Base-by-base conservation (phyloP, 768 basidiomycete species). In the Phaeolepiota aurea region DNA sequence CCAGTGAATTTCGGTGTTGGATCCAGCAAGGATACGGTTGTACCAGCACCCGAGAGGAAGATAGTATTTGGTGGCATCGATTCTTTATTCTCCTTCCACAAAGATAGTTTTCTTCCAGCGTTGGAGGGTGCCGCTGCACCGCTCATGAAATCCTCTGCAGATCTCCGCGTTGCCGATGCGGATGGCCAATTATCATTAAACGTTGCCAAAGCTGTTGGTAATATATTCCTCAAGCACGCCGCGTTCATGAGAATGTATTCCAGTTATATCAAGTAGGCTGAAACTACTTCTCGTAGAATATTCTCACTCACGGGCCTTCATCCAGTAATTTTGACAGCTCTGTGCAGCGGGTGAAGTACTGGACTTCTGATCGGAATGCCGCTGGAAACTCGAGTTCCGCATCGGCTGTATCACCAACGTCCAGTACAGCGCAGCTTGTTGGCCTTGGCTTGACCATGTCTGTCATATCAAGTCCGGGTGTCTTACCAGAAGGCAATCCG, bases 181-280 rank as follows among this genome's bases (percentile, higher is more conserved):
- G 82, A 87, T 44, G 90, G 88, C 0, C 74, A 78, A 42, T 54
- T 87, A 25, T 89, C 91, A 0, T 58, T 81, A 39, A 67, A 66
- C 33, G 87, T 88, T 11, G 89, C 88, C 0, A 84, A 75, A 44
- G 72, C 77, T 11, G 83, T 99, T 25, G 93, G 88, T 4, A 74
- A 82, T 43, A 91, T 88, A 35, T 99, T 98, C 61, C 66, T 89
- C 41, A 87, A 84, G 40, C 92, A 99, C 59, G 88, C 91, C 20
- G 91, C 94, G 3, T 97, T 97, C 68, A 90, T 99, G 88, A 88
- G 72, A 66, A 97, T 98, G 86, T 99, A 99, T 59, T 92, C 91
- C 21, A 87, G 85, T 32, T 99, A 97, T 58, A 94, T 94, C 71
- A 97, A 98, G 89, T 91, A 57, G 56, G 47, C 16, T 35, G 14